A percentile compares a stretch with the other conserved stretches of the same genome.
Evolutionary conservation across 139 green algal species (phyloP).

Genomic region (Chlorella sp.): DNA sequence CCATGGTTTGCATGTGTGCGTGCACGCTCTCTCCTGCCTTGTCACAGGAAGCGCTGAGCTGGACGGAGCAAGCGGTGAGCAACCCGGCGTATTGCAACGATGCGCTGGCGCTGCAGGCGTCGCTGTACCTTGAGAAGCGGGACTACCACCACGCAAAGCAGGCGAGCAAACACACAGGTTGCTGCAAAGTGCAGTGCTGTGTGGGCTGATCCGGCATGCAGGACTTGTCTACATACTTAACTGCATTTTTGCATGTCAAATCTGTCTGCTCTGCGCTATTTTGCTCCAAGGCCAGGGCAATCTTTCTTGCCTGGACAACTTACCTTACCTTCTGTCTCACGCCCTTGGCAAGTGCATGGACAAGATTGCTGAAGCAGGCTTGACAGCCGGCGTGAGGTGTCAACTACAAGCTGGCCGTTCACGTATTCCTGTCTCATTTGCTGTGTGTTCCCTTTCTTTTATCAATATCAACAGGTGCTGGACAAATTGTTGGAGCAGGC

Average conservation of each 20-base stretch:
- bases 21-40: background rate
- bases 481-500: conserved; percentile 48
- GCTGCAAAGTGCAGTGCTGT: background rate
- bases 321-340: too few species aligned
- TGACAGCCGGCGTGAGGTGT: too few species aligned
- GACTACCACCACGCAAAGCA: conserved; percentile 61
- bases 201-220: background rate
- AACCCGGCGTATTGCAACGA: conserved; percentile 52
- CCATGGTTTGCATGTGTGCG: background rate
- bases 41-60: conserved; percentile 58
- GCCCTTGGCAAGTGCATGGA: too few species aligned
- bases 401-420: background rate
- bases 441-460: background rate
- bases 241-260: background rate
- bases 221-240: too few species aligned
- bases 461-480: conserved; percentile 40
- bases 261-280: background rate
- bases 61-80: conserved; percentile 52
- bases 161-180: background rate
- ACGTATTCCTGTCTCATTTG: background rate
- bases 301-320: too few species aligned
- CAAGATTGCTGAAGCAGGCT: too few species aligned
- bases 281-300: too few species aligned
- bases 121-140: conserved; percentile 71
- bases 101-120: conserved; percentile 71